Evolutionary conservation across 441 rosid genomes (phyloP), one percentile per base, ranked within the genome.

Genomic region (Macaranga tanarius): DNA sequence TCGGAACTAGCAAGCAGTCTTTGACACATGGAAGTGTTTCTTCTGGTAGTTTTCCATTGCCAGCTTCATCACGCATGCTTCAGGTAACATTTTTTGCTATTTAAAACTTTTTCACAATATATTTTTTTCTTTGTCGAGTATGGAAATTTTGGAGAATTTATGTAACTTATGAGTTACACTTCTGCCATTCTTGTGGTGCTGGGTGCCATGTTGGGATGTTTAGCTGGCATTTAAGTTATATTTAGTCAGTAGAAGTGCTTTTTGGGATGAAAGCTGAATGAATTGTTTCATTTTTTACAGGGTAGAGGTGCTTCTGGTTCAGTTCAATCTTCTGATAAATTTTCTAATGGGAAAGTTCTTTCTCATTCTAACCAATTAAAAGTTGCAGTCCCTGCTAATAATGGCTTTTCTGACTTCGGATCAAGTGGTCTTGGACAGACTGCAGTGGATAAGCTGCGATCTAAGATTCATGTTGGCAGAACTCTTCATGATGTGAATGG

Each of bases 271-370:
- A 26, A 57, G 12, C 64, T 62, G 71, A 73, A 60, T 70, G 45
- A 38, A 72, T 64, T 74, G 28, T 62, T 25, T 20, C 44, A 56
- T n/a, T 76, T 34, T 76, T 57, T 79, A 50, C 88, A 92, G 99
- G 88, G 87, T 68, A 85, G 83, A 83, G 83, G 65, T 73, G 73
- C 88, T 62, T 83, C 93, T 71, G 86, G 85, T 66, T 77, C 87
- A 1, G 16, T 76, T 34, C 91, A 83, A 62, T 69, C 83, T 11
- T 19, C 70, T 76, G 86, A 84, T 55, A 79, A 74, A 77, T 77
- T 83, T 68, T 79, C 86, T 52, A 79, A 74, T 71, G 88, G 84
- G 69, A 88, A 84, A 83, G 81, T 82, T 28, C 79, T 75, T 13
- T 63, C 91, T 70, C 80, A 75, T 55, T 72, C 72, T 76, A 84